phyloP scores from a whole-genome alignment of 805 yeast species.

The Blastobotrys muscicola region DNA sequence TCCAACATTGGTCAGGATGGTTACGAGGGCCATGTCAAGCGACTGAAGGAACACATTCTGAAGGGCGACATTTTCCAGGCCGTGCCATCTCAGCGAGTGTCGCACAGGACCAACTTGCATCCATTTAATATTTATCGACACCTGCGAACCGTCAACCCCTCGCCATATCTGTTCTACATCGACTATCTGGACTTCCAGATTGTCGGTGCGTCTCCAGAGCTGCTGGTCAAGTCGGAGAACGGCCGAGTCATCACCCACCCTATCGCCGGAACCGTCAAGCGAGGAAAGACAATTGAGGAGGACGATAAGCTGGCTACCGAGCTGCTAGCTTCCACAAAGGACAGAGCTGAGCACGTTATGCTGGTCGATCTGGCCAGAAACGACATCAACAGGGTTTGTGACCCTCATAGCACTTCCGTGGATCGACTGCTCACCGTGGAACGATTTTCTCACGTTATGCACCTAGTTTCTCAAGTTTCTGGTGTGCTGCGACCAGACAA shows the following conservation, averaged over 20 bases:
- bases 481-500: slow-evolving; percentile 79
- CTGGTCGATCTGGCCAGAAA: slow-evolving; percentile 95
- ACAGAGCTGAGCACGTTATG: slow-evolving; percentile 98
- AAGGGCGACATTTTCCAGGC: slow-evolving; percentile 96
- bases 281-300: slow-evolving; percentile 88
- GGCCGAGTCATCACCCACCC: slow-evolving; percentile 88
- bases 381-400: slow-evolving; percentile 91
- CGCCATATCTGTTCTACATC: slow-evolving; percentile 91
- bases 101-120: slow-evolving; percentile 89
- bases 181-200: slow-evolving; percentile 88
- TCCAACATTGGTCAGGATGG: slow-evolving; percentile 94
- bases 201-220: slow-evolving; percentile 96
- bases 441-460: slow-evolving; percentile 95
- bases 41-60: slow-evolving; percentile 68
- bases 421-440: slow-evolving; percentile 85
- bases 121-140: slow-evolving; percentile 96
- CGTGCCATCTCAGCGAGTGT: slow-evolving; percentile 95
- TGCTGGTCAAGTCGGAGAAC: slow-evolving; percentile 75
- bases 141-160: slow-evolving; percentile 90
- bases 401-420: slow-evolving; percentile 73
- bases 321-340: slow-evolving; percentile 70
- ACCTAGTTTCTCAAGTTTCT: slow-evolving; percentile 86
- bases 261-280: slow-evolving; percentile 89
- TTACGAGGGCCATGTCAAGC: slow-evolving; percentile 71
- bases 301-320: slow-evolving; percentile 75